Percentiles rank a stretch among this genome's conserved stretches.
phyloP scores from a whole-genome alignment of 345 rosid genomes.

The Populus alba region DNA sequence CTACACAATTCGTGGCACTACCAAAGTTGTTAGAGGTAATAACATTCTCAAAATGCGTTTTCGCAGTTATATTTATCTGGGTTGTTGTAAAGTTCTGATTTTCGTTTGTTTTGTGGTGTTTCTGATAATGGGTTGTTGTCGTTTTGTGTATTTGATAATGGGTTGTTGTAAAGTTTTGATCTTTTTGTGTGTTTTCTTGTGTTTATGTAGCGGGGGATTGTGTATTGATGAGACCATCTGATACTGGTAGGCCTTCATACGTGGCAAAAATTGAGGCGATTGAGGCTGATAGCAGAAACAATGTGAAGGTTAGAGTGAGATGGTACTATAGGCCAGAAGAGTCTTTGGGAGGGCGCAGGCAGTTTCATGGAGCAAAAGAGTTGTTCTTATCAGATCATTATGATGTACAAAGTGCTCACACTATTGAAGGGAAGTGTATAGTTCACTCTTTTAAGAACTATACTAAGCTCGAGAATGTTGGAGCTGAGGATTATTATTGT shows the following conservation, averaged over 20 bases:
- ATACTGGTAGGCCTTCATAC: conserved; percentile 66
- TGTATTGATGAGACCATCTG: conserved; percentile 82
- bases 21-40: conserved; percentile 60
- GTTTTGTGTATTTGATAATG: conserved; percentile 8
- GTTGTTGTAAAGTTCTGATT: background rate
- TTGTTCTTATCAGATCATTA: conserved; percentile 82
- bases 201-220: conserved; percentile 60
- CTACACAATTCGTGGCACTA: conserved; percentile 64
- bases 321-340: conserved; percentile 96
- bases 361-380: conserved; percentile 90
- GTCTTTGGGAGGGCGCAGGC: conserved; percentile 76
- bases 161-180: background rate
- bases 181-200: conserved; percentile 11
- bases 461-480: conserved; percentile 71
- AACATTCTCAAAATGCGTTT: background rate
- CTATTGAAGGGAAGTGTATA: conserved; percentile 79
- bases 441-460: conserved; percentile 79
- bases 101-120: background rate
- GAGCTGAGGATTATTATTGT: conserved; percentile 75
- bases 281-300: conserved; percentile 61
- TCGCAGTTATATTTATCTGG: background rate
- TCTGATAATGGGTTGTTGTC: conserved; percentile 3
- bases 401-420: conserved; percentile 75
- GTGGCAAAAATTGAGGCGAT: conserved; percentile 82
- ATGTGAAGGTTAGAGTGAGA: conserved; percentile 66